These are phyloP conservation scores for Paecilomyces variotii DNA, from an alignment of 2,329 filamentous ascomycete genomes.

Conservation along the genomic window DNA sequence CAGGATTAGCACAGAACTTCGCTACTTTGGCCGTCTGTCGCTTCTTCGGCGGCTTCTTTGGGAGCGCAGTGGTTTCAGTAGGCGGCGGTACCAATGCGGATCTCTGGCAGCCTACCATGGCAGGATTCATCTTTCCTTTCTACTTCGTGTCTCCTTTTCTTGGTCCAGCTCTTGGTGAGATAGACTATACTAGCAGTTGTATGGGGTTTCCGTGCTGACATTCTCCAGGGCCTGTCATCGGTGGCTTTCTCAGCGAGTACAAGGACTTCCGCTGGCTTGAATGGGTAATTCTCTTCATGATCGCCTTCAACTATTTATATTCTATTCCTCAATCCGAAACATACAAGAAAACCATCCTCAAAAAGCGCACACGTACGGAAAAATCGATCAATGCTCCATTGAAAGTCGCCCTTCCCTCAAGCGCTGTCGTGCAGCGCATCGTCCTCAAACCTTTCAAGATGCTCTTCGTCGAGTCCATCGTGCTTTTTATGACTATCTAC, in stretches of 20 bases:
- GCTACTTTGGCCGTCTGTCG: conserved; percentile 7
- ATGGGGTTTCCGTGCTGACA: no score
- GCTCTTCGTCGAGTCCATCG: conserved; percentile 62
- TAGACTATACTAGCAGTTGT: no score
- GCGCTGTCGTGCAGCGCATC: no score
- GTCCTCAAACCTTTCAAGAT: conserved; percentile 53
- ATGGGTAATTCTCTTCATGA: conserved; percentile 58
- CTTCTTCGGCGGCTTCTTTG: not conserved
- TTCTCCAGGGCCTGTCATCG: conserved; percentile 53
- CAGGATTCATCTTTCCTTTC: conserved; percentile 24
- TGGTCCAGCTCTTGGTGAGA: conserved; percentile 38
- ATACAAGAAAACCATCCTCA: no score
- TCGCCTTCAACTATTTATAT: conserved; percentile 49
- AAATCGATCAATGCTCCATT: no score
- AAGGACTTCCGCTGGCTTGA: conserved; percentile 67
- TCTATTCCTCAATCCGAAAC: conserved; percentile 37
- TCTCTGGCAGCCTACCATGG: no score
- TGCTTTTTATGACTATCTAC: conserved; percentile 60
- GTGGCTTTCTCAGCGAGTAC: conserved; percentile 57
- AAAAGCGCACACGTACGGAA: no score
- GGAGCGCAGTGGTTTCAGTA: not conserved
- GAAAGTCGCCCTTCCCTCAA: no score
- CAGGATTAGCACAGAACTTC: conserved; percentile 11
- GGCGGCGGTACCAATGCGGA: no score
- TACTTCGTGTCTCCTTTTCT: conserved; percentile 55